Evolutionary conservation across 2,329 filamentous ascomycete genomes (phyloP).

Genomic region (Cryphonectria carpinicola): DNA sequence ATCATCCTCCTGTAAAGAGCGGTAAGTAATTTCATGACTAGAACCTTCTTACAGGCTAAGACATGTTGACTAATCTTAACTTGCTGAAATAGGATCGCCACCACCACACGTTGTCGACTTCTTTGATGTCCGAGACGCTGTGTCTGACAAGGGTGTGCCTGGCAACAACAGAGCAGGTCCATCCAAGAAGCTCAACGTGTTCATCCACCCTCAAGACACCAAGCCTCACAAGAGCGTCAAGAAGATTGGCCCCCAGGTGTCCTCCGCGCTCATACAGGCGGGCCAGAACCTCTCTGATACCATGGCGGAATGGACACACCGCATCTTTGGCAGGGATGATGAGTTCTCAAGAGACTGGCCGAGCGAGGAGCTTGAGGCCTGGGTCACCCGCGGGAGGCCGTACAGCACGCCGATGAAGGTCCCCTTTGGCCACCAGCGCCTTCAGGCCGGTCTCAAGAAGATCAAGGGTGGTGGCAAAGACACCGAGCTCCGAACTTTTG

Average conservation of each 20-base stretch:
- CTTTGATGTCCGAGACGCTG: neutral
- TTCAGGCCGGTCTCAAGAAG: conserved; percentile 17
- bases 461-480: neutral
- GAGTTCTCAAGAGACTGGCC: conserved; percentile 23
- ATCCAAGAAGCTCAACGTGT: neutral
- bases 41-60: neutral
- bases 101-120: neutral
- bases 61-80: neutral
- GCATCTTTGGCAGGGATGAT: conserved; percentile 18
- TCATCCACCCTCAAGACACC: too few relatives aligned
- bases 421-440: conserved; percentile 24
- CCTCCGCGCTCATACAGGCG: neutral
- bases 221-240: conserved; percentile 5
- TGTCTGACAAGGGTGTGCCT: neutral
- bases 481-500: neutral
- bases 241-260: neutral
- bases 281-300: neutral
- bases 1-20: neutral
- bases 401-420: neutral
- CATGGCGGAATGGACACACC: conserved; percentile 18
- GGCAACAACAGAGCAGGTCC: neutral
- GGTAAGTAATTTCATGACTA: neutral
- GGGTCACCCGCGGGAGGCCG: conserved; percentile 1
- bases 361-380: conserved; percentile 24
- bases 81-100: neutral